Conservation (phyloP, 1,284 basidiomycete species). For the Rhodotorula mucilaginosa region DNA sequence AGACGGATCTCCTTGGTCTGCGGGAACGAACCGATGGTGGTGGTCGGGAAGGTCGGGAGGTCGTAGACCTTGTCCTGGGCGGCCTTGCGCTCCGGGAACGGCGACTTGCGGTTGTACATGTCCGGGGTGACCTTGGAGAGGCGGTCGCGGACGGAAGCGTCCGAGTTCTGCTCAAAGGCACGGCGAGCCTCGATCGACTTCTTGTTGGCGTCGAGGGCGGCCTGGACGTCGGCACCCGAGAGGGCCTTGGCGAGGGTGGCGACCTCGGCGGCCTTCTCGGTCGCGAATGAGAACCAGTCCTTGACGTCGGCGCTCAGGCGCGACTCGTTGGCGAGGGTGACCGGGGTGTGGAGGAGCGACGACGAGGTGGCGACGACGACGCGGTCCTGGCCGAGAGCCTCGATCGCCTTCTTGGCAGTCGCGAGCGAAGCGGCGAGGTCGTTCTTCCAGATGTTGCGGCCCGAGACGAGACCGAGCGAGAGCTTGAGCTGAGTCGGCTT, state of each 20-base stretch:
- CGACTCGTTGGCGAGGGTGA: constrained; percentile 88
- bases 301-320: constrained; percentile 87
- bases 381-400: constrained; percentile 69
- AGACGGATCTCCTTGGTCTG: constrained; percentile 98
- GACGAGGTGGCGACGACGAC: constrained; percentile 95
- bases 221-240: constrained; percentile 68
- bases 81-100: constrained; percentile 83
- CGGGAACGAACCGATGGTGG: constrained; percentile 46
- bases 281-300: constrained; percentile 99
- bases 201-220: constrained; percentile 80
- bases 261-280: constrained; percentile 94
- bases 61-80: constrained; percentile 85
- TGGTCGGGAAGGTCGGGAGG: constrained; percentile 84
- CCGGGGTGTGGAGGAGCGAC: constrained; percentile 96
- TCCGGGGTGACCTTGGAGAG: constrained; percentile 87
- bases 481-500: constrained; percentile 77
- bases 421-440: constrained; percentile 84
- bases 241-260: constrained; percentile 78
- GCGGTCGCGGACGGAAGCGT: constrained; percentile 93
- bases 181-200: constrained; percentile 91
- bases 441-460: constrained; percentile 99
- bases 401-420: constrained; percentile 79
- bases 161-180: constrained; percentile 90
- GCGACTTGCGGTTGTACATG: constrained; percentile 83
- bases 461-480: constrained; percentile 95